Percentiles rank a stretch among this genome's conserved stretches.
Conservation (phyloP, 306 rosid genomes). For the Prosopis cineraria region DNA sequence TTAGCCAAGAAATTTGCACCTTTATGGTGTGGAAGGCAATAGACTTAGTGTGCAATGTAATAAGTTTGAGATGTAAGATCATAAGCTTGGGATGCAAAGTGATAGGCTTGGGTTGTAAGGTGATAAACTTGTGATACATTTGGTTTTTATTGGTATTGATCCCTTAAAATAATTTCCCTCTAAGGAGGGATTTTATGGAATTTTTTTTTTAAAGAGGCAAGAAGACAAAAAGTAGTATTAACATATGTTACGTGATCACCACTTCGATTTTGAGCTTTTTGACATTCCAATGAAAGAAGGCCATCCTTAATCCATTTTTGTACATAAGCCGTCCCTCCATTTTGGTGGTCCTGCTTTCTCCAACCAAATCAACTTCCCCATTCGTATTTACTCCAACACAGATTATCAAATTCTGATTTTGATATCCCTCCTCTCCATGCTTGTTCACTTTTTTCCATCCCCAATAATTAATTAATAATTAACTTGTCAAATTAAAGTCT, state of each 20-base stretch:
- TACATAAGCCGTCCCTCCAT: conserved; percentile 6
- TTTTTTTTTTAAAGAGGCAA: too few relatives aligned
- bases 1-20: too few relatives aligned
- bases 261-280: conserved; percentile 21
- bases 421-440: conserved; percentile 14
- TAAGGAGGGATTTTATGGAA: too few relatives aligned
- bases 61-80: too few relatives aligned
- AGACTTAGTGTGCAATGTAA: too few relatives aligned
- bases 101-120: too few relatives aligned
- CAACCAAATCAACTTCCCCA: not conserved
- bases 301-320: conserved; percentile 9
- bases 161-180: too few relatives aligned
- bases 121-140: too few relatives aligned
- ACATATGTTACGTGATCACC: conserved; percentile 22
- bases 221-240: not conserved
- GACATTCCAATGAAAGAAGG: not conserved
- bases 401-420: conserved; percentile 27
- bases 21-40: too few relatives aligned
- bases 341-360: conserved; percentile 32
- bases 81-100: too few relatives aligned
- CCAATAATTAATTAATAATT: not conserved
- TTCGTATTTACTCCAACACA: conserved; percentile 24
- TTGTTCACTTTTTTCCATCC: not conserved
- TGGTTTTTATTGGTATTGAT: too few relatives aligned
- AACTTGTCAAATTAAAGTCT: not conserved